phyloP scores from a whole-genome alignment of 306 rosid species.

The Vigna mungo region DNA sequence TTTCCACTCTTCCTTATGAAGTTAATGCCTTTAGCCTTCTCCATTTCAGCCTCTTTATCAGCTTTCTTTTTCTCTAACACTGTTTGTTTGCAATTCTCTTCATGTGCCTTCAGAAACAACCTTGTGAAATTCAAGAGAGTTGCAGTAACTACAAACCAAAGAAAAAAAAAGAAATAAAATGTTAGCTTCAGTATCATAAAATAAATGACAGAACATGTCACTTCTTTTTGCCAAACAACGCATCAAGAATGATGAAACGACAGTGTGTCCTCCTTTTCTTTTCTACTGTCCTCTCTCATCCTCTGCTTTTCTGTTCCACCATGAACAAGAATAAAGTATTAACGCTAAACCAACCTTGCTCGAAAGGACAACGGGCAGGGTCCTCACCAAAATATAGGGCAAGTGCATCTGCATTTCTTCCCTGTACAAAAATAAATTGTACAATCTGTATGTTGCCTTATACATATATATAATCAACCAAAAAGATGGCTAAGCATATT shows the following conservation, averaged over 20 bases:
- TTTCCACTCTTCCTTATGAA: conserved; percentile 61
- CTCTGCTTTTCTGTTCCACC: conserved; percentile 17
- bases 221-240: conserved; percentile 18
- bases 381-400: conserved; percentile 91
- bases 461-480: conserved; percentile 34
- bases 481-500: conserved; percentile 49
- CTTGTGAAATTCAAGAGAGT: conserved; percentile 84
- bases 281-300: conserved; percentile 14
- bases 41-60: conserved; percentile 88
- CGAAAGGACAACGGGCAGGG: conserved; percentile 89
- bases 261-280: background rate
- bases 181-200: conserved; percentile 39
- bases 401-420: conserved; percentile 94
- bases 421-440: conserved; percentile 65
- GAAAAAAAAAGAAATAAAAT: conserved; percentile 36
- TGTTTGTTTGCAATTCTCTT: conserved; percentile 89
- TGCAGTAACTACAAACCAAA: conserved; percentile 71
- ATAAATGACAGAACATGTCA: conserved; percentile 18
- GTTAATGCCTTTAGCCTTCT: conserved; percentile 75
- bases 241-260: conserved; percentile 36
- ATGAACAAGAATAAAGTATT: conserved; percentile 4
- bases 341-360: conserved; percentile 76
- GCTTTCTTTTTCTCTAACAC: conserved; percentile 91
- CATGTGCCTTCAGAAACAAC: conserved; percentile 90
- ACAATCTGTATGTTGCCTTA: conserved; percentile 36